phyloP scores from a whole-genome alignment of 345 rosid species.

The Brassica cretica region DNA sequence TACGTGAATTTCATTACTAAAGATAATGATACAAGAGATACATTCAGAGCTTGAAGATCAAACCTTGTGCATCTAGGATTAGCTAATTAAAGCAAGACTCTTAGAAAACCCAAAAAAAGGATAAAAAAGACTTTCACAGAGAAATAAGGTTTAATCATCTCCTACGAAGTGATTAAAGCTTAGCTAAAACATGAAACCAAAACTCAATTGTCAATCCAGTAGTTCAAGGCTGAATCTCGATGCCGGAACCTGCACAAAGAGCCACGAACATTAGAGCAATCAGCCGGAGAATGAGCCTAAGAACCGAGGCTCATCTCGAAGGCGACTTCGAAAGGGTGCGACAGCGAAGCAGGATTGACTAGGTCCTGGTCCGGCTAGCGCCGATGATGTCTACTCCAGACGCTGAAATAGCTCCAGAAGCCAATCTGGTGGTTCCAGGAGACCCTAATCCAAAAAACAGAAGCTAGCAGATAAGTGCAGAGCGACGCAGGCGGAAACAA shows the following conservation, averaged over 20 bases:
- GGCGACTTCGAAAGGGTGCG: too few relatives aligned
- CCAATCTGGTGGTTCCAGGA: background rate
- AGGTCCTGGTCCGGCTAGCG: background rate
- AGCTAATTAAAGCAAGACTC: background rate
- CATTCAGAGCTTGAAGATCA: background rate
- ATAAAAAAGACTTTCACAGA: too few relatives aligned
- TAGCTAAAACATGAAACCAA: too few relatives aligned
- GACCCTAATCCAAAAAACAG: background rate
- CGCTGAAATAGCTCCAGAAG: background rate
- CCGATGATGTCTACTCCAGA: background rate
- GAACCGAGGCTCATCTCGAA: background rate
- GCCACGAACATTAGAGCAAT: too few relatives aligned
- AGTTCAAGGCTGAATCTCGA: background rate
- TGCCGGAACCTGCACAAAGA: too few relatives aligned
- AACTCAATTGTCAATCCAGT: background rate
- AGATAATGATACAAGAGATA: too few relatives aligned
- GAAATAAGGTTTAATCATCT: too few relatives aligned
- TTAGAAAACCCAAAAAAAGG: too few relatives aligned
- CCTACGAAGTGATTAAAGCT: too few relatives aligned
- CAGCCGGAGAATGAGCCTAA: too few relatives aligned
- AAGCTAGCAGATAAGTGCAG: background rate
- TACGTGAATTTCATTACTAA: too few relatives aligned
- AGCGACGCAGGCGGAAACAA: background rate
- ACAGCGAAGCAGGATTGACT: background rate
- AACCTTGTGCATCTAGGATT: background rate